Percentiles rank a stretch among this genome's conserved stretches.
Conservation (phyloP, 2,329 filamentous ascomycete species). For the Fonsecaea multimorphosa region DNA sequence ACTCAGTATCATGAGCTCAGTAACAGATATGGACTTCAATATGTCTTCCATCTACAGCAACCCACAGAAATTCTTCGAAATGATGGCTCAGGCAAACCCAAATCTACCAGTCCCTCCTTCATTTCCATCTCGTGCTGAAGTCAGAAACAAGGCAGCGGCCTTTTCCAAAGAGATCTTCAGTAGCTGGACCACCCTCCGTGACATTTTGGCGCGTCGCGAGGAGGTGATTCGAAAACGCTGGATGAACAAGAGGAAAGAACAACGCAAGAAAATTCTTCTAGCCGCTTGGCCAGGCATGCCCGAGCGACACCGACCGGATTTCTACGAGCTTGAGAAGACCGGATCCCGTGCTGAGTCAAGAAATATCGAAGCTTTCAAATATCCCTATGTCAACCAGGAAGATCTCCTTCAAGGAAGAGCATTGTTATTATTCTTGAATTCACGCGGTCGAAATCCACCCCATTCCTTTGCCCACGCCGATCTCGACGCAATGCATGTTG, state of each 20-base stretch:
- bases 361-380: conserved; percentile 48
- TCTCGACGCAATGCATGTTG: conserved; percentile 44
- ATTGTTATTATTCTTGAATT: conserved; percentile 60
- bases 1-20: neutral
- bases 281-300: conserved; percentile 60
- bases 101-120: conserved; percentile 17
- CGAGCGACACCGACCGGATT: conserved; percentile 59
- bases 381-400: conserved; percentile 64
- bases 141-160: conserved; percentile 29
- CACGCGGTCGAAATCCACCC: conserved; percentile 57
- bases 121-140: conserved; percentile 21
- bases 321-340: conserved; percentile 44
- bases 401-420: conserved; percentile 56
- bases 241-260: conserved; percentile 58
- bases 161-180: conserved; percentile 45
- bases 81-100: conserved; percentile 15
- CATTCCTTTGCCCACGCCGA: conserved; percentile 58
- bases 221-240: conserved; percentile 60
- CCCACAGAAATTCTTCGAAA: conserved; percentile 14
- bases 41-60: conserved; percentile 22
- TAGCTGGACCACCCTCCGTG: conserved; percentile 46
- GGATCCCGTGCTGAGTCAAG: conserved; percentile 7
- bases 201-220: conserved; percentile 60
- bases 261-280: conserved; percentile 56
- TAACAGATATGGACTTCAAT: conserved; percentile 10